Conservation (phyloP, 2,329 filamentous ascomycete species). For the Pleomassaria siparia region DNA sequence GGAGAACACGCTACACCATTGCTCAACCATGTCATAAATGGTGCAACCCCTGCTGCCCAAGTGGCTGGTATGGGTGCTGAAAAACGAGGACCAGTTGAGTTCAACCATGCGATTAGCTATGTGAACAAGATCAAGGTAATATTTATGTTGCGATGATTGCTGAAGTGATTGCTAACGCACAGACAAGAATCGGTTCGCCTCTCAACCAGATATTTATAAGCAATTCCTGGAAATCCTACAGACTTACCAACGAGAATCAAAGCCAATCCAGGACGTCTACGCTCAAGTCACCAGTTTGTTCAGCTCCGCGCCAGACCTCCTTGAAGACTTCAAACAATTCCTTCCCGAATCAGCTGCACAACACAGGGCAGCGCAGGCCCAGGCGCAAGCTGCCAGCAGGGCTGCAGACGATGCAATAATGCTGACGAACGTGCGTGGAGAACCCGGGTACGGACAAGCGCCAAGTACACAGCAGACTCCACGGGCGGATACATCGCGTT, state of each 20-base stretch:
- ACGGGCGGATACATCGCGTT: constrained; percentile 48
- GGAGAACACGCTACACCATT: constrained; percentile 51
- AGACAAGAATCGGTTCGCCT: constrained; percentile 85
- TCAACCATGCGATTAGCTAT: constrained; percentile 98
- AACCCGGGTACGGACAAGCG: constrained; percentile 47
- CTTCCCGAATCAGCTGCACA: constrained; percentile 84
- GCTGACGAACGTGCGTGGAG: constrained; percentile 65
- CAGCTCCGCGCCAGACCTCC: constrained; percentile 85
- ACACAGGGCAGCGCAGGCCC: constrained; percentile 47
- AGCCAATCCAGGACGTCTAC: constrained; percentile 98
- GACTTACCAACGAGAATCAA: constrained; percentile 96
- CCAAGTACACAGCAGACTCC: constrained; percentile 53
- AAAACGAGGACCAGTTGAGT: constrained; percentile 92
- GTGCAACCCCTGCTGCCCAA: constrained; percentile 60
- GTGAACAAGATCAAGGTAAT: constrained; percentile 99
- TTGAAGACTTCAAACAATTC: constrained; percentile 99
- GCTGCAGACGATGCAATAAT: constrained; percentile 67
- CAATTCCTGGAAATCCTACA: constrained; percentile 98
- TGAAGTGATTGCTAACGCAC: constrained; percentile 10
- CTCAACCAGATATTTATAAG: constrained; percentile 98
- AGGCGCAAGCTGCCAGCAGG: constrained; percentile 62
- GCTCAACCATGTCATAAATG: constrained; percentile 63
- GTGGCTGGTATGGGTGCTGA: constrained; percentile 59
- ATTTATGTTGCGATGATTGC: constrained; percentile 4
- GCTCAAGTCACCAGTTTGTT: constrained; percentile 94